Base-by-base conservation (phyloP, 257 asterid species). In the Solanum pinnatisectum region DNA sequence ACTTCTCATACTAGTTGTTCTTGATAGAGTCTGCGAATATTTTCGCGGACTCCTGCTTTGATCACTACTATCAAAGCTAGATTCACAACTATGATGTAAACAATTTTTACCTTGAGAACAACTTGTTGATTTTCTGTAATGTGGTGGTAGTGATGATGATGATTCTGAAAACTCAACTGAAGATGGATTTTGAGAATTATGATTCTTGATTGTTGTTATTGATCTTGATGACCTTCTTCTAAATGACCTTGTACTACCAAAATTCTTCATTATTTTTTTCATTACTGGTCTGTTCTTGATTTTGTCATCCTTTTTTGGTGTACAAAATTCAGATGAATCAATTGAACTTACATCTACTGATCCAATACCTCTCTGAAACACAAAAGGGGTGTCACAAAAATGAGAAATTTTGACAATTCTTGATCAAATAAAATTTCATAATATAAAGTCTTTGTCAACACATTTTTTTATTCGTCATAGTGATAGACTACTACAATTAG, bases 41-140 rank as follows among this genome's bases (percentile, higher is more conserved):
- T 59, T 84, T 5, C 27, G 44, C 10, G 91, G 82, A 86, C 89
- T 89, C 77, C 67, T 56, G 18, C 87, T 87, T 78, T 84, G 88
- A 86, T 88, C 94, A 88, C 90, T 90, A 65, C 89, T 85, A 84
- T 87, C 92, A 83, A 86, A 90, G 86, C 88, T 86, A 60, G 94
- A 93, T 39, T 89, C 94, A 88, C 92, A 89, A 84, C 76, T 87
- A 10, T 78, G 11, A 40, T 16, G 83, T 82, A 85, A 63, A 83
- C 42, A 77, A 15, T 60, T 86, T 83, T 92, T 92, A 65, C 92
- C 93, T 67, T 89, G 86, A 5, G 94, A 92, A 67, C 91, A 89
- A 78, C 91, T 88, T 32, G 94, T 87, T 1, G 91, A 89, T 91
- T 93, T 91, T 78, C 92, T 74, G 86, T 94, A 91, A 65, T 88